Conservation (phyloP, 2,329 filamentous ascomycete species). For the Colletotrichum cereale region DNA sequence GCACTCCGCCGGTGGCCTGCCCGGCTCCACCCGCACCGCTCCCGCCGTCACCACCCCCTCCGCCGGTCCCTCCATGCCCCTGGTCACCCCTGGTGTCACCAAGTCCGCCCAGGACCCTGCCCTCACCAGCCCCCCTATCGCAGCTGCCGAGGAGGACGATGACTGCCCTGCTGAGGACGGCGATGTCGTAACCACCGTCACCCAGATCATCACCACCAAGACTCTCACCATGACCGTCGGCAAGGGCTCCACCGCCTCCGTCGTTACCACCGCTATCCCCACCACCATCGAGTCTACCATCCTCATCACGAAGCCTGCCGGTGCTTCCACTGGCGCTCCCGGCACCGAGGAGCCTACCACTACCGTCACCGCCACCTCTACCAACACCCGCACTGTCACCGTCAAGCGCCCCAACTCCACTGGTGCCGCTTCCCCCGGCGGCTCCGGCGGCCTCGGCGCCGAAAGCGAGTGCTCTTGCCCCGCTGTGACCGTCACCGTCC, state of each 20-base stretch:
- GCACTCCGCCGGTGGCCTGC: constrained; percentile 52
- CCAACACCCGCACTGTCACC: constrained; percentile 52
- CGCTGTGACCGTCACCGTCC: constrained; percentile 43
- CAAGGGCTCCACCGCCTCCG: constrained; percentile 46
- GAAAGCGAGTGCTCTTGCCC: constrained; percentile 40
- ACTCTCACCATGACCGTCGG: constrained; percentile 52
- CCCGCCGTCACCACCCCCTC: constrained; percentile 46
- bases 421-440: constrained; percentile 9
- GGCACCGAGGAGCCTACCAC: constrained; percentile 49
- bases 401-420: constrained; percentile 44
- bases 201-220: constrained; percentile 49
- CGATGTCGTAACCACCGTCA: constrained; percentile 42
- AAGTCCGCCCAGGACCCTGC: constrained; percentile 41
- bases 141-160: constrained; percentile 31
- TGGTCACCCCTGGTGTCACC: constrained; percentile 53
- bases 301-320: constrained; percentile 43
- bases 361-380: constrained; percentile 54
- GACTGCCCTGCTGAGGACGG: constrained; percentile 37
- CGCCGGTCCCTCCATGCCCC: constrained; percentile 42
- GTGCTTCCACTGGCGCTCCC: constrained; percentile 8
- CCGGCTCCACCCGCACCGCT: constrained; percentile 52
- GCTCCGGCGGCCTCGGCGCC: constrained; percentile 27
- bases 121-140: constrained; percentile 27
- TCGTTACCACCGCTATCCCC: constrained; percentile 59
- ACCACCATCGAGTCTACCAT: constrained; percentile 56